These are phyloP conservation scores for Phytopythium cucurbitacearum DNA, from an alignment of 352 stramenopile species.

Conservation along the genomic window DNA sequence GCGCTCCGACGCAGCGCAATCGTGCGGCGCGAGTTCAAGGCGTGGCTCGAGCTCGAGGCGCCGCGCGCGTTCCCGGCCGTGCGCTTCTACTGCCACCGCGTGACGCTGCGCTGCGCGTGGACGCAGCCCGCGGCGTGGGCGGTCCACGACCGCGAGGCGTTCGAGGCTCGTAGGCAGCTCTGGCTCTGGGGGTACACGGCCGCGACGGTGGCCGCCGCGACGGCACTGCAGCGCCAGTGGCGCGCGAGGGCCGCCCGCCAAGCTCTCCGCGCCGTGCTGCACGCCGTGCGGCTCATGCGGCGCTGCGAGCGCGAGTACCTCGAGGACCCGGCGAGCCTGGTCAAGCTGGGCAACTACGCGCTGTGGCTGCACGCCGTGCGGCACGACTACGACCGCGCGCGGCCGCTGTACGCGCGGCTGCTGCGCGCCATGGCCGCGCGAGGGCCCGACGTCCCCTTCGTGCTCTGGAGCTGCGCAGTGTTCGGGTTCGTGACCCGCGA, in stretches of 20 bases:
- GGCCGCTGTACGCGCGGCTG: slow-evolving; percentile 59
- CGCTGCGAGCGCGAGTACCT: slow-evolving; percentile 69
- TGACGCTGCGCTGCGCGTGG: slow-evolving; percentile 68
- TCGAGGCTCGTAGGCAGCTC: slow-evolving; percentile 50
- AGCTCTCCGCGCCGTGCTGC: slow-evolving; percentile 54
- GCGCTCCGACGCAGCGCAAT: slow-evolving; percentile 22
- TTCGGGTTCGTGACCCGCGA: slow-evolving; percentile 74
- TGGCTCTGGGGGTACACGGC: slow-evolving; percentile 64
- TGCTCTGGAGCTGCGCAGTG: slow-evolving; percentile 74
- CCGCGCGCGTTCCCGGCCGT: slow-evolving; percentile 38
- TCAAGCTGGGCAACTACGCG: slow-evolving; percentile 81
- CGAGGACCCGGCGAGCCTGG: slow-evolving; percentile 65
- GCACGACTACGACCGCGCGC: slow-evolving; percentile 76
- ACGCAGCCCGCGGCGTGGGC: slow-evolving; percentile 57
- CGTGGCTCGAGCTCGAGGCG: slow-evolving; percentile 74
- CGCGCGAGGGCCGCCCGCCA: slow-evolving; percentile 46
- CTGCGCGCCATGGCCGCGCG: slow-evolving; percentile 75
- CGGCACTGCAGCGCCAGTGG: slow-evolving; percentile 52
- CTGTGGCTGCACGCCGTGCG: slow-evolving; percentile 71
- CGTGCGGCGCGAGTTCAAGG: slow-evolving; percentile 41
- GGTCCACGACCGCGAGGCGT: slow-evolving; percentile 29
- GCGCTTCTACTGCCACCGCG: slow-evolving; percentile 68
- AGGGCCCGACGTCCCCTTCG: slow-evolving; percentile 71
- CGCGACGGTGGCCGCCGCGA: slow-evolving; percentile 41
- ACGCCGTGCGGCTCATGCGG: slow-evolving; percentile 64